phyloP scores from a whole-genome alignment of 106 monocot species.

The Alisma plantagoaquatica region DNA sequence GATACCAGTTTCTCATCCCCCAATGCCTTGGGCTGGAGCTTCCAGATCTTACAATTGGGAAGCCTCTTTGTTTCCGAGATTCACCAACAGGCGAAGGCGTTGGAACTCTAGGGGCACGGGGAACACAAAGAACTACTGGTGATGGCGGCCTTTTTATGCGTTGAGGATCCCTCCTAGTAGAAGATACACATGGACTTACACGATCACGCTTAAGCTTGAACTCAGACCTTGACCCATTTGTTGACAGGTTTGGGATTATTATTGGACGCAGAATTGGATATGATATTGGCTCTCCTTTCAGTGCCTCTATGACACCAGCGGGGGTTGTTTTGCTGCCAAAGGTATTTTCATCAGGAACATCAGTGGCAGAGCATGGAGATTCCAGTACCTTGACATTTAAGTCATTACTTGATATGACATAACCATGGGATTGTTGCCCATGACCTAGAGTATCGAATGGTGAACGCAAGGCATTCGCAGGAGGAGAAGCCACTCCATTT shows the following conservation, averaged over 20 bases:
- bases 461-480: constrained; percentile 45
- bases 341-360: constrained; percentile 36
- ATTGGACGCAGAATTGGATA: constrained; percentile 85
- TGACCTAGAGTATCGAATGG: constrained; percentile 54
- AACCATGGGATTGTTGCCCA: constrained; percentile 35
- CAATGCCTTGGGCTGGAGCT: constrained; percentile 97
- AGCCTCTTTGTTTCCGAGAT: constrained; percentile 69
- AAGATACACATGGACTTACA: constrained; percentile 73
- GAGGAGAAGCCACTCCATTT: constrained; percentile 52
- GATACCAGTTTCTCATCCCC: constrained; percentile 54
- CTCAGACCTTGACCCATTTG: constrained; percentile 75
- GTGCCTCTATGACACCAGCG: constrained; percentile 41
- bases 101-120: constrained; percentile 60
- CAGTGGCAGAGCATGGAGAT: constrained; percentile 24
- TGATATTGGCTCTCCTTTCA: constrained; percentile 67
- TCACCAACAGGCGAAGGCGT: constrained; percentile 78
- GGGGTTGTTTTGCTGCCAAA: constrained; percentile 24
- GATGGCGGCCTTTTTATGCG: constrained; percentile 79
- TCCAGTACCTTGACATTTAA: constrained; percentile 21
- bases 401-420: constrained; percentile 44
- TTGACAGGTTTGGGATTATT: constrained; percentile 65
- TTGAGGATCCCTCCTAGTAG: constrained; percentile 54
- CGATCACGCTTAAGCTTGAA: constrained; percentile 56
- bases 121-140: constrained; percentile 94
- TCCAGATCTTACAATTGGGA: constrained; percentile 89